phyloP scores from a whole-genome alignment of 2,329 filamentous ascomycete species.

The Cryoendolithus antarcticus region DNA sequence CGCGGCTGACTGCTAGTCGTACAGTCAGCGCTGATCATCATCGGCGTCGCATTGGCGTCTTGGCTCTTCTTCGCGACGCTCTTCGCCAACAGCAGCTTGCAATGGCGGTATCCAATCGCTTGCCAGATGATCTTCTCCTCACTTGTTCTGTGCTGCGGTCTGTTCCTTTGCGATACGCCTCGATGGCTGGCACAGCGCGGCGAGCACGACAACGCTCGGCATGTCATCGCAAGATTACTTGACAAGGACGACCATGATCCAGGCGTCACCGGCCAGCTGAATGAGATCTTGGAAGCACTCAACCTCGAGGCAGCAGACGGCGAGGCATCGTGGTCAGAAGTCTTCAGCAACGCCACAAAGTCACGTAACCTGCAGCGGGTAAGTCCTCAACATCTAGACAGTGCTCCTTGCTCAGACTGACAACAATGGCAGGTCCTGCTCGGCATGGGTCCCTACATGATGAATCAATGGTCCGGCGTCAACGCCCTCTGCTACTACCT shows the following conservation, averaged over 20 bases:
- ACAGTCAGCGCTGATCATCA: slow-evolving; percentile 19
- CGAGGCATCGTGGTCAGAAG: slow-evolving; percentile 25
- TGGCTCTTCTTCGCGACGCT: slow-evolving; percentile 19
- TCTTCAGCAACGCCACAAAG: slow-evolving; percentile 25
- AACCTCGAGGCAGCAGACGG: slow-evolving; percentile 18
- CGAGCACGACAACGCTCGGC: slow-evolving; percentile 14
- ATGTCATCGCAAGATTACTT: slow-evolving; percentile 20
- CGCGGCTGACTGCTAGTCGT: slow-evolving; percentile 17
- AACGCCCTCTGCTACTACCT: slow-evolving; percentile 20
- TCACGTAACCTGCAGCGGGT: slow-evolving; percentile 21
- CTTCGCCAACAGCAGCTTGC: slow-evolving; percentile 14
- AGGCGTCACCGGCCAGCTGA: slow-evolving; percentile 24
- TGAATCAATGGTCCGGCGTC: slow-evolving; percentile 18
- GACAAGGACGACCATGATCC: slow-evolving; percentile 21
- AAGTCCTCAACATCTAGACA: slow-evolving; percentile 5
- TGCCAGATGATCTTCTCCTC: slow-evolving; percentile 19
- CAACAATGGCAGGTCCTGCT: slow-evolving; percentile 18
- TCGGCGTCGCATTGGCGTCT: slow-evolving; percentile 17
- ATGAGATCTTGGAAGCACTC: slow-evolving; percentile 24
- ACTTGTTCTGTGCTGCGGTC: slow-evolving; percentile 16
- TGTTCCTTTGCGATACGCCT: slow-evolving; percentile 18
- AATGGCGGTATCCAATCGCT: slow-evolving; percentile 20
- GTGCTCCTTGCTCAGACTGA: neutral
- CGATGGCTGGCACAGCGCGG: slow-evolving; percentile 20
- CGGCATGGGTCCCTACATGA: slow-evolving; percentile 27